phyloP scores from a whole-genome alignment of 2,329 filamentous ascomycete genomes.

The Apiospora phragmitis region DNA sequence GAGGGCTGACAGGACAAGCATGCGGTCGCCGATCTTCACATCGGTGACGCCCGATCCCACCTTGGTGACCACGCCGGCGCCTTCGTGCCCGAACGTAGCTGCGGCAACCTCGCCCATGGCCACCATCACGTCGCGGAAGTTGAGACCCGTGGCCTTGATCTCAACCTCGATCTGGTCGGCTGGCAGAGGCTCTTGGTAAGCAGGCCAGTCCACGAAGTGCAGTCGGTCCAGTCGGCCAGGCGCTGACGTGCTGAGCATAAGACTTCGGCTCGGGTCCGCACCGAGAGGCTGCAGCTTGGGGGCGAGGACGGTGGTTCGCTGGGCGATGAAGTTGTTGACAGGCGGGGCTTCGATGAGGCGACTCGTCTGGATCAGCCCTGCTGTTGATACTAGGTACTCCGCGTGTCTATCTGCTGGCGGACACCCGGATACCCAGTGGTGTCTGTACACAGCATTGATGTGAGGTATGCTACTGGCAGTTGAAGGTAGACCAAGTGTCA shows the following conservation, averaged over 20 bases:
- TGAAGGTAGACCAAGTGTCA: neutral
- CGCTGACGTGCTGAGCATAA: conserved; percentile 11
- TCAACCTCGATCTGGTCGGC: conserved; percentile 17
- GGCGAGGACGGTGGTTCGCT: neutral
- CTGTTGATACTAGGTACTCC: neutral
- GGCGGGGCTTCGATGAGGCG: neutral
- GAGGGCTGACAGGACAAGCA: conserved; percentile 5
- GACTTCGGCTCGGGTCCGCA: neutral
- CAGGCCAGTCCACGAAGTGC: conserved; percentile 13
- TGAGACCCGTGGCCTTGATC: conserved; percentile 16
- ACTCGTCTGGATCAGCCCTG: neutral
- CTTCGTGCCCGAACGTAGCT: conserved; percentile 15
- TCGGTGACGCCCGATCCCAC: conserved; percentile 14
- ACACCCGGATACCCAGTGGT: neutral
- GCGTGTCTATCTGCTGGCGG: neutral
- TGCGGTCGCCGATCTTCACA: conserved; percentile 14
- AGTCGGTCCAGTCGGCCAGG: conserved; percentile 15
- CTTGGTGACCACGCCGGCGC: conserved; percentile 14
- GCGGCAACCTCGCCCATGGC: conserved; percentile 15
- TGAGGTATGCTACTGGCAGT: neutral
- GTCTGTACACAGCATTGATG: neutral
- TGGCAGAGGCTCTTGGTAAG: conserved; percentile 9
- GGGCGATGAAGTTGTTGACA: conserved; percentile 16
- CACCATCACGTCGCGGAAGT: conserved; percentile 18
- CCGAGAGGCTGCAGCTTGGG: neutral